Percentiles rank a stretch among this genome's conserved stretches.
Evolutionary conservation across 2,329 filamentous ascomycete genomes (phyloP).

Genomic region (Albifimbria verrucaria): DNA sequence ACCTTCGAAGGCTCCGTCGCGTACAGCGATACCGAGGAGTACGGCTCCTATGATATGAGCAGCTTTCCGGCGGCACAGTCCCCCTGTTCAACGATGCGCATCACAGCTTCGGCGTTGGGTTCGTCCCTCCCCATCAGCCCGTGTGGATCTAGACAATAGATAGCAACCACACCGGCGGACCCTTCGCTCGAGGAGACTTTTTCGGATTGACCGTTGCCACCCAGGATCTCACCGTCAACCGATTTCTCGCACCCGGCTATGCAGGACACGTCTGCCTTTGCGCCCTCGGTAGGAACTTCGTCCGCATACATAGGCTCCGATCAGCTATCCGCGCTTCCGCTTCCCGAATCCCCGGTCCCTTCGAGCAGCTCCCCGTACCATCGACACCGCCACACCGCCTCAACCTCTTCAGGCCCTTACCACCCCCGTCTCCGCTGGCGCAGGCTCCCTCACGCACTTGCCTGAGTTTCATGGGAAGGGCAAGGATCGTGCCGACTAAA

Average conservation of each 20-base stretch:
- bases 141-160: conserved; percentile 54
- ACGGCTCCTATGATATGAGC: conserved; percentile 44
- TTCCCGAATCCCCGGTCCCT: conserved; percentile 42
- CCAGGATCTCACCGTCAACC: conserved; percentile 48
- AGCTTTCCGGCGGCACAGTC: conserved; percentile 41
- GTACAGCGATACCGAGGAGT: conserved; percentile 62
- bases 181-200: conserved; percentile 35
- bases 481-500: conserved; percentile 30
- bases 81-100: conserved; percentile 41
- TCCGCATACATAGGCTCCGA: conserved; percentile 44
- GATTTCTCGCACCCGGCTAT: conserved; percentile 35
- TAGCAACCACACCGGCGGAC: conserved; percentile 36
- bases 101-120: conserved; percentile 48
- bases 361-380: conserved; percentile 28
- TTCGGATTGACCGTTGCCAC: conserved; percentile 53
- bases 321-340: conserved; percentile 39
- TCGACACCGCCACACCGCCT: conserved; percentile 36
- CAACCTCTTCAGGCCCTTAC: conserved; percentile 31
- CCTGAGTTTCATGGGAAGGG: conserved; percentile 30
- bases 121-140: conserved; percentile 61
- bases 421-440: conserved; percentile 29
- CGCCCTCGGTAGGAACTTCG: conserved; percentile 34
- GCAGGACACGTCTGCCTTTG: conserved; percentile 35
- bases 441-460: conserved; percentile 27
- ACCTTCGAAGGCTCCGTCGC: conserved; percentile 60